Evolutionary conservation across 768 basidiomycete genomes (phyloP).

Genomic region (Mrakia gelida): DNA sequence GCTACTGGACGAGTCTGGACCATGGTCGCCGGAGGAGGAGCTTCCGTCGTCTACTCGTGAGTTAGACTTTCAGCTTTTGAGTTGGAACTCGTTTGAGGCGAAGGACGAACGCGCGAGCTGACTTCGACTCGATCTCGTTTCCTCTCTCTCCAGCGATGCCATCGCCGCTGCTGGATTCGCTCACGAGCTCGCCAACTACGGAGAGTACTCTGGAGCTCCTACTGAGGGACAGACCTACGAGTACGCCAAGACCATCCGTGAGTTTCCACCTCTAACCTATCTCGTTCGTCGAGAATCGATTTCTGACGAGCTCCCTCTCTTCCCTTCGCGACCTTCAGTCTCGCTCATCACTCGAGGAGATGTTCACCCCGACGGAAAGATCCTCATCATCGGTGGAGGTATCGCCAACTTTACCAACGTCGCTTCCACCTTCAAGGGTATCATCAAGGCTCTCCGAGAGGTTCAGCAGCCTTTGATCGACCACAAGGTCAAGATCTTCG

Average conservation of each 20-base stretch:
- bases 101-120: background rate
- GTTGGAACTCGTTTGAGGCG: background rate
- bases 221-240: slow-evolving; percentile 98
- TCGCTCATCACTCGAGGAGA: slow-evolving; percentile 92
- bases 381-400: slow-evolving; percentile 99
- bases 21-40: slow-evolving; percentile 98
- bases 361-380: slow-evolving; percentile 72
- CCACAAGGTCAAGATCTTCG: slow-evolving; percentile 88
- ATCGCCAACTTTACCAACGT: slow-evolving; percentile 99
- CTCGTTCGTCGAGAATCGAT: background rate
- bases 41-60: slow-evolving; percentile 59
- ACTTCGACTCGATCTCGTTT: slow-evolving; percentile 32
- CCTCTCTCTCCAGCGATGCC: slow-evolving; percentile 54
- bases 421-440: slow-evolving; percentile 98
- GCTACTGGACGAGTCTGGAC: slow-evolving; percentile 96
- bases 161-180: slow-evolving; percentile 91
- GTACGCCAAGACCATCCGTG: slow-evolving; percentile 96
- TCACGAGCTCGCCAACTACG: slow-evolving; percentile 97
- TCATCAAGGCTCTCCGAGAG: slow-evolving; percentile 93
- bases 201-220: slow-evolving; percentile 97
- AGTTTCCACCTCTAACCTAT: slow-evolving; percentile 41
- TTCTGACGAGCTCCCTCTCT: background rate
- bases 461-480: slow-evolving; percentile 77
- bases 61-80: slow-evolving; percentile 18
- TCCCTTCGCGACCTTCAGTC: slow-evolving; percentile 49